Conservation (phyloP, 1,284 basidiomycete species). For the Naganishia sp. region DNA sequence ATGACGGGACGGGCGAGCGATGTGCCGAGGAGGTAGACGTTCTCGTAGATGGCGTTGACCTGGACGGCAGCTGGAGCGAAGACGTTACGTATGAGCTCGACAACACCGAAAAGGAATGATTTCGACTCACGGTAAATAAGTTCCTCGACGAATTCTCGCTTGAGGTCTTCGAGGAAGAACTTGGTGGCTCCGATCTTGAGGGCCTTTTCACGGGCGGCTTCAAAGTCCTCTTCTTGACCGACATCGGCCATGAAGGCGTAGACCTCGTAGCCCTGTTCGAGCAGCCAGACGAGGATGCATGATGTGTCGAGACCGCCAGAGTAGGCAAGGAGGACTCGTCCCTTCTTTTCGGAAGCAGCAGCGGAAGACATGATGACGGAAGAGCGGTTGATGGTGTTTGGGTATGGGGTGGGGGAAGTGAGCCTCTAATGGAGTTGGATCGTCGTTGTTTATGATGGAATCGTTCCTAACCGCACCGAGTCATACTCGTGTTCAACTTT, state of each 20-base stretch:
- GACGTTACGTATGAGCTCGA: neutral
- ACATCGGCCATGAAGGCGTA: slow-evolving; percentile 99
- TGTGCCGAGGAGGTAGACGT: slow-evolving; percentile 96
- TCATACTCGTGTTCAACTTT: slow-evolving; percentile 10
- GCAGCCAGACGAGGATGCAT: slow-evolving; percentile 94
- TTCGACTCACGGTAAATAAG: slow-evolving; percentile 74
- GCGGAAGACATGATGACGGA: slow-evolving; percentile 28
- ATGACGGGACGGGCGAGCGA: slow-evolving; percentile 98
- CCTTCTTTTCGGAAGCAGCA: slow-evolving; percentile 47
- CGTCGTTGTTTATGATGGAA: neutral
- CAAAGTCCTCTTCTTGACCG: slow-evolving; percentile 99
- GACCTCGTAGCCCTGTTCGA: slow-evolving; percentile 97
- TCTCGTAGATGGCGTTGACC: slow-evolving; percentile 99
- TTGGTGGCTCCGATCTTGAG: slow-evolving; percentile 89
- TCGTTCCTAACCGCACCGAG: neutral
- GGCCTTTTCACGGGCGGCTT: slow-evolving; percentile 88
- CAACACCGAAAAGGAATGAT: neutral
- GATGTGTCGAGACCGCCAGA: slow-evolving; percentile 97
- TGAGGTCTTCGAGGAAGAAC: slow-evolving; percentile 95
- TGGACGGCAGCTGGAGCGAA: slow-evolving; percentile 72
- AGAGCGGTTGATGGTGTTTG: neutral
- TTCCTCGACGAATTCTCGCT: slow-evolving; percentile 92
- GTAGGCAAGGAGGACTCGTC: slow-evolving; percentile 68
- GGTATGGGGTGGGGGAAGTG: neutral
- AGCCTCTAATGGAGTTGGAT: too few species aligned